A percentile compares a stretch with the other conserved stretches of the same genome.
These are phyloP conservation scores for Cadophora gregata DNA, from an alignment of 2,329 filamentous ascomycete genomes.

Conservation along the genomic window DNA sequence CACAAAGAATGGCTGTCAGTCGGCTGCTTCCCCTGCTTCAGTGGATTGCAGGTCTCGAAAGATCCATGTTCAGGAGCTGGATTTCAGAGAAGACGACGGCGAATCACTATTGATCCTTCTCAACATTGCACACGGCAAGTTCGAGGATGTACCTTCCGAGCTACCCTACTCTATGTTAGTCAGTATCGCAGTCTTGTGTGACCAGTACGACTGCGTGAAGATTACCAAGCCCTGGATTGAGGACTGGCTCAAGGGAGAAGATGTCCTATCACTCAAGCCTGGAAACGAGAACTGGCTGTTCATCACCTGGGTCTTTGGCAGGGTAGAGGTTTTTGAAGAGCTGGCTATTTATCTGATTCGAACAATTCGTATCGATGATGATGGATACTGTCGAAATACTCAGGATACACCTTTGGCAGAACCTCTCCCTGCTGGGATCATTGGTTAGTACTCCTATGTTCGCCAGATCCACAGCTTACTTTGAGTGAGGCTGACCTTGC, in stretches of 20 bases:
- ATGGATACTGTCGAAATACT: neutral
- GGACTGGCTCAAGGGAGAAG: conserved; percentile 8
- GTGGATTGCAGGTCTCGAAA: too few species aligned
- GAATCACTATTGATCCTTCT: conserved; percentile 18
- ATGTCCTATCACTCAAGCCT: neutral
- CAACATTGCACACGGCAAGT: conserved; percentile 26
- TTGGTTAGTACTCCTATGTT: conserved; percentile 14
- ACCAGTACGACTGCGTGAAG: conserved; percentile 26
- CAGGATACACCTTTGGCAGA: neutral
- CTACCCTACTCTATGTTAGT: conserved; percentile 15
- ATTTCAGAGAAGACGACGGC: conserved; percentile 22
- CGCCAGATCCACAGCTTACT: neutral
- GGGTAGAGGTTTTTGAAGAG: conserved; percentile 8
- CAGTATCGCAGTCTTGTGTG: conserved; percentile 20
- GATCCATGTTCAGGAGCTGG: neutral
- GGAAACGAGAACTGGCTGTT: conserved; percentile 23
- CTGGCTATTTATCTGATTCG: conserved; percentile 13
- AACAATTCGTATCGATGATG: neutral
- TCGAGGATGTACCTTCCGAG: conserved; percentile 10
- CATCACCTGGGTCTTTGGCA: conserved; percentile 27
- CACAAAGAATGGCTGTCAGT: too few species aligned
- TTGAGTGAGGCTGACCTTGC: too few species aligned
- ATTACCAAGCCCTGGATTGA: conserved; percentile 22
- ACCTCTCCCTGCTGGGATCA: neutral
- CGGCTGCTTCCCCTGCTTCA: too few species aligned